These are phyloP conservation scores for Penicillium odoratum DNA, from an alignment of 495 filamentous ascomycete species.

Conservation along the genomic window DNA sequence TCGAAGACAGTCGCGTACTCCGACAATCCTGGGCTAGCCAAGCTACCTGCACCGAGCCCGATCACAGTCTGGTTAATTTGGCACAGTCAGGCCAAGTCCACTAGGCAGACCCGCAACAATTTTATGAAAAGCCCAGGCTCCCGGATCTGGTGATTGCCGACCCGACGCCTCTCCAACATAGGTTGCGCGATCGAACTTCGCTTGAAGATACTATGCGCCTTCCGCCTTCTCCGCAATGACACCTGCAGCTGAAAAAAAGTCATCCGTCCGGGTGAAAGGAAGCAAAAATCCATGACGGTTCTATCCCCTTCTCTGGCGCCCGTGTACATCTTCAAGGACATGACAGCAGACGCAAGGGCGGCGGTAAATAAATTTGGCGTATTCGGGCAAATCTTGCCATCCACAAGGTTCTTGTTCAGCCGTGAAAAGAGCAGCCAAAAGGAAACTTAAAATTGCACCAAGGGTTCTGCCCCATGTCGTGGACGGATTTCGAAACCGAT, in stretches of 20 bases:
- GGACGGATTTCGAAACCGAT: constrained; percentile 2
- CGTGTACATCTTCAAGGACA: constrained; percentile 4
- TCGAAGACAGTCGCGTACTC: not conserved
- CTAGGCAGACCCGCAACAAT: constrained; percentile 13
- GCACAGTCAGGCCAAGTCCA: constrained; percentile 4
- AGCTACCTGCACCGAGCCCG: too few relatives aligned
- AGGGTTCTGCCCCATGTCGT: constrained; percentile 14
- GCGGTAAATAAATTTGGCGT: not conserved
- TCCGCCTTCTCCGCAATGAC: constrained; percentile 6
- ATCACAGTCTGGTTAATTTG: not conserved
- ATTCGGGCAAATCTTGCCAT: constrained; percentile 3
- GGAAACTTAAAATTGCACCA: constrained; percentile 5
- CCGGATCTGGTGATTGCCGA: constrained; percentile 4
- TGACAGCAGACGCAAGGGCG: constrained; percentile 4
- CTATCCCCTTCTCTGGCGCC: constrained; percentile 8
- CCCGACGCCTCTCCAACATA: constrained; percentile 9
- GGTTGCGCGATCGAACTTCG: constrained; percentile 8
- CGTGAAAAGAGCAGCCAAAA: constrained; percentile 4
- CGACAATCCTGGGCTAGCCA: not conserved
- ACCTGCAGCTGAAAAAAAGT: constrained; percentile 1
- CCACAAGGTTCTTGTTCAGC: not conserved
- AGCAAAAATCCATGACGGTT: constrained; percentile 14
- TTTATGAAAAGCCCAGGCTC: constrained; percentile 13
- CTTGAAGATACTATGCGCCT: constrained; percentile 8
- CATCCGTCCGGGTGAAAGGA: not conserved